Evolutionary conservation across 768 basidiomycete species (phyloP).

Genomic region (Sporobolomyces phaffii): DNA sequence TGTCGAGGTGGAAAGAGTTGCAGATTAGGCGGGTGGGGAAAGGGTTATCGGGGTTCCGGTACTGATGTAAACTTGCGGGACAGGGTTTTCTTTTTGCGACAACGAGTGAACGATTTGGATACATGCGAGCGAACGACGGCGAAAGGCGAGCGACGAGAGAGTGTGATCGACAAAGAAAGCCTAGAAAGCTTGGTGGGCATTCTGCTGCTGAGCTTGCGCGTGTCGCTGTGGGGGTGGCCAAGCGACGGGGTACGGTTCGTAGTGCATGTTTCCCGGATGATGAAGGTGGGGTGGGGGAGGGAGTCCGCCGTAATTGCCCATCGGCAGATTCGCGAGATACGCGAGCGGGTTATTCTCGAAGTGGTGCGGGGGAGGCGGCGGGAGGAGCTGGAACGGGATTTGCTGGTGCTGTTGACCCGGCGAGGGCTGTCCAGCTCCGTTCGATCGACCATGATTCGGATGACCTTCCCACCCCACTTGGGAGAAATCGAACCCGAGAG

Average conservation of each 20-base stretch:
- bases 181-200: neutral
- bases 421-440: neutral
- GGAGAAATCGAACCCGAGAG: neutral
- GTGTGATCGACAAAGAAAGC: neutral
- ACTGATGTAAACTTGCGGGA: too few species aligned
- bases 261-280: neutral
- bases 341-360: neutral
- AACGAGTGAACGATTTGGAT: neutral
- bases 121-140: neutral
- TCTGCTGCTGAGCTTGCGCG: neutral
- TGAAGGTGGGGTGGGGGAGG: neutral
- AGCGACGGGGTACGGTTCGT: slow-evolving; percentile 4
- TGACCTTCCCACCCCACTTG: neutral
- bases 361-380: neutral
- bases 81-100: too few species aligned
- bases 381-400: neutral
- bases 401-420: neutral
- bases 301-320: neutral
- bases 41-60: too few species aligned
- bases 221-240: slow-evolving; percentile 3
- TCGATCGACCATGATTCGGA: neutral
- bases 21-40: neutral
- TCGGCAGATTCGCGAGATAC: slow-evolving; percentile 5
- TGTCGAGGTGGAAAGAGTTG: neutral
- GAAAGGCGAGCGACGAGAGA: neutral